Evolutionary conservation across 164 flowering plant species (phyloP), one percentile per base, ranked within the genome.

Genomic region (Pachysandra terminalis): DNA sequence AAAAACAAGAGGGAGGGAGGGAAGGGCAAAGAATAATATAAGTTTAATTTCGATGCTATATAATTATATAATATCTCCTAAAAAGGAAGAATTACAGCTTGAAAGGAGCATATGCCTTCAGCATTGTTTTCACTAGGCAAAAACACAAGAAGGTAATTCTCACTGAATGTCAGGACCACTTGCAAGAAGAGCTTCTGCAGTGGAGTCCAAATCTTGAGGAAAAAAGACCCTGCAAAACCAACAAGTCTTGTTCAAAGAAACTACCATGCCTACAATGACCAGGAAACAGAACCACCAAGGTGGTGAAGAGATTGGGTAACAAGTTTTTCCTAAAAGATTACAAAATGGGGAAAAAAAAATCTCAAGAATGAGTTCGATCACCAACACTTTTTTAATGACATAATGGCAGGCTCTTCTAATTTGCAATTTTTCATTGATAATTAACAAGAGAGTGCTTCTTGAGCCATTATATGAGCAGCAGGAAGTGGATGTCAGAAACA

Each of bases 201-300:
- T 87, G 15, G 96, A 74, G 67, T 90, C 96, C 81, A 93, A 64
- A 70, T 93, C 98, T 1, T 93, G 93, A 58, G 98, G 98, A 77
- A 91, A 94, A 82, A 94, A 94, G 71, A 94, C 90, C 88, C 97
- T 94, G 86, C 82, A 80, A 54, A 68, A 55, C 56, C 63, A 64
- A 32, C 0, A 19, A 49, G 21, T 40, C 26, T 52, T 63, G 26
- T 27, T 59, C 32, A 49, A 40, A 51, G n/a, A 22, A 41, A 9
- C 24, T 64, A 59, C 22, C 15, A 66, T 35, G 37, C 7, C 24
- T 17, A 24, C 19, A 26, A 10, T 21, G 48, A 56, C n/a, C 0
- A 21, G 37, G 22, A 21, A 66, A 56, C 55, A 49, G 17, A 40
- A 19, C 26, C n/a, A 22, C n/a, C 1, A 63, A 10, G 51, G 15